A percentile compares a stretch with the other conserved stretches of the same genome.
These are phyloP conservation scores for Pseudonitzschia multiseries DNA, from an alignment of 108 stramenopile genomes.

Conservation along the genomic window DNA sequence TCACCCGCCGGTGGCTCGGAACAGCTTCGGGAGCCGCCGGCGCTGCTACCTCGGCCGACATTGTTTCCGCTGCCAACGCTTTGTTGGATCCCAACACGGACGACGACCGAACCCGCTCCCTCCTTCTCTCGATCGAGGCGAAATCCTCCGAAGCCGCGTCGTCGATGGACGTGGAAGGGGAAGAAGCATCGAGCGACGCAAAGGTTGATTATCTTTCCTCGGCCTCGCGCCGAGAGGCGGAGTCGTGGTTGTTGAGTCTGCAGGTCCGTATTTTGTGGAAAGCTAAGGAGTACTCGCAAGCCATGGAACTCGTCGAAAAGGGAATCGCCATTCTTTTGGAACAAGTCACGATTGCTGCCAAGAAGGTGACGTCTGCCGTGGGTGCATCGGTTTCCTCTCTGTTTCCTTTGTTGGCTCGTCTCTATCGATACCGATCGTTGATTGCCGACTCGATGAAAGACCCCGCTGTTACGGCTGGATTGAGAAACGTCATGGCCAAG, in stretches of 20 bases:
- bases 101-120: not conserved
- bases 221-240: constrained; percentile 58
- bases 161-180: constrained; percentile 36
- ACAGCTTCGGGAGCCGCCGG: constrained; percentile 67
- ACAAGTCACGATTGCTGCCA: constrained; percentile 49
- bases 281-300: constrained; percentile 36
- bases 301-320: constrained; percentile 48
- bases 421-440: constrained; percentile 78
- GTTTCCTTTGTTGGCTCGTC: constrained; percentile 73
- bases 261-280: constrained; percentile 69
- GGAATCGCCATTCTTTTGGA: constrained; percentile 50
- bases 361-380: constrained; percentile 29
- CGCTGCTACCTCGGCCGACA: constrained; percentile 48
- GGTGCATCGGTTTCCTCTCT: constrained; percentile 50
- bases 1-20: constrained; percentile 82
- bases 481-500: constrained; percentile 57
- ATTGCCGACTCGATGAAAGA: constrained; percentile 52
- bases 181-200: constrained; percentile 16
- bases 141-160: not conserved
- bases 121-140: not conserved
- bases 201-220: constrained; percentile 38
- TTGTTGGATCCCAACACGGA: constrained; percentile 56
- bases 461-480: constrained; percentile 27
- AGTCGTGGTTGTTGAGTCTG: constrained; percentile 72
- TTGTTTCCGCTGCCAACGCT: constrained; percentile 44